Evolutionary conservation across 176 grass and related monocot genomes (phyloP).

Genomic region (Triticum urartu): DNA sequence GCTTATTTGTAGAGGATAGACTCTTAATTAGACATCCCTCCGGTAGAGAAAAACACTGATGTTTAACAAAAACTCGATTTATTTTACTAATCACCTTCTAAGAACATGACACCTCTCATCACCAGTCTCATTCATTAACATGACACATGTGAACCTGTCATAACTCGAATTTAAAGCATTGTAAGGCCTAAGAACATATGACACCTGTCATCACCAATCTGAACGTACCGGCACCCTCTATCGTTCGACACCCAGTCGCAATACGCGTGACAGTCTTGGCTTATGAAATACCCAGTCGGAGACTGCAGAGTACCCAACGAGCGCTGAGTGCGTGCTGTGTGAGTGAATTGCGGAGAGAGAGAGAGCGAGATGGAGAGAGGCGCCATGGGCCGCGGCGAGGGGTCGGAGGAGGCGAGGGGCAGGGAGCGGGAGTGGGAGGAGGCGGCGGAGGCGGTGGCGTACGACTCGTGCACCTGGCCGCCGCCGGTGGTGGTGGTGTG

Average conservation of each 20-base stretch:
- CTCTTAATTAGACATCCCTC: no score
- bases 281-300: neutral
- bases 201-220: no score
- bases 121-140: no score
- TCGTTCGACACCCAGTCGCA: neutral
- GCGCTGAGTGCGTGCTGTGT: neutral
- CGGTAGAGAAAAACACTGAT: no score
- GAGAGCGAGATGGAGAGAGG: neutral
- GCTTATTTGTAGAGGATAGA: no score
- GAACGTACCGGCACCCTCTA: no score
- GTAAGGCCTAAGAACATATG: no score
- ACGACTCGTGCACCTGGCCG: constrained; percentile 64
- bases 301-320: neutral
- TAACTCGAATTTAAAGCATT: no score
- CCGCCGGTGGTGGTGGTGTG: constrained; percentile 65
- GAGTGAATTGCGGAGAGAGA: neutral
- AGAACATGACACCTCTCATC: no score
- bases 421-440: constrained; percentile 47
- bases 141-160: no score
- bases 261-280: neutral
- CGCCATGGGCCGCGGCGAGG: neutral
- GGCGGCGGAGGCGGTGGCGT: constrained; percentile 47
- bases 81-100: no score
- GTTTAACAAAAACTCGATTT: no score
- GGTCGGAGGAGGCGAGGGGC: neutral